Evolutionary conservation across 73 alveolate genomes (phyloP).

Genomic region (Paramecium sonneborni): DNA sequence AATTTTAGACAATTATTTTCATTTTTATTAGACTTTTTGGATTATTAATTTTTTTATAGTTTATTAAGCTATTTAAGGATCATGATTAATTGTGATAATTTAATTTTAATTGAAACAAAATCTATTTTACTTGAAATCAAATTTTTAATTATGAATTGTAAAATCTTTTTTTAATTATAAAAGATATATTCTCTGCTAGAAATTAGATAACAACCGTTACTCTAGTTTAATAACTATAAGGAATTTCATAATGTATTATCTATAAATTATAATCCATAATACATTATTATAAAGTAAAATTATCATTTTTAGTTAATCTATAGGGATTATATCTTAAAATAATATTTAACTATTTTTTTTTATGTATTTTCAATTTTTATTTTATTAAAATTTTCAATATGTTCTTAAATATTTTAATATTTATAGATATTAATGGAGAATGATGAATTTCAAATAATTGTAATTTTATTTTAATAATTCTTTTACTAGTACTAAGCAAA

Average conservation of each 20-base stretch:
- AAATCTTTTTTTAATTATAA: neutral
- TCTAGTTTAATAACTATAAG: neutral
- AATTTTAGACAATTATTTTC: neutral
- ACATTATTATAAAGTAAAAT: neutral
- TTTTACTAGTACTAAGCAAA: too few species aligned
- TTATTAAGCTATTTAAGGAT: neutral
- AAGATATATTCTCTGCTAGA: neutral
- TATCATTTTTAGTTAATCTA: neutral
- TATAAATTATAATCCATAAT: neutral
- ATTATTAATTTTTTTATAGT: neutral
- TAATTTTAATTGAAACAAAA: neutral
- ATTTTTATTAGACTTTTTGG: neutral
- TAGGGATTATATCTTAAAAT: neutral
- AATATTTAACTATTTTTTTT: neutral
- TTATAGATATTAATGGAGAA: neutral
- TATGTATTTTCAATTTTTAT: neutral
- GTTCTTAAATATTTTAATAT: neutral
- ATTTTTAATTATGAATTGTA: neutral
- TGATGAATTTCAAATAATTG: neutral
- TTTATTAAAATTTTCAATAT: neutral
- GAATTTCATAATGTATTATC: neutral
- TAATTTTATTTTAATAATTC: neutral
- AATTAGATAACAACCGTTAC: neutral
- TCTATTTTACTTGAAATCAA: neutral
- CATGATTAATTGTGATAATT: neutral